Evolutionary conservation across 306 rosid species (phyloP).

Genomic region (Lupinus albus): DNA sequence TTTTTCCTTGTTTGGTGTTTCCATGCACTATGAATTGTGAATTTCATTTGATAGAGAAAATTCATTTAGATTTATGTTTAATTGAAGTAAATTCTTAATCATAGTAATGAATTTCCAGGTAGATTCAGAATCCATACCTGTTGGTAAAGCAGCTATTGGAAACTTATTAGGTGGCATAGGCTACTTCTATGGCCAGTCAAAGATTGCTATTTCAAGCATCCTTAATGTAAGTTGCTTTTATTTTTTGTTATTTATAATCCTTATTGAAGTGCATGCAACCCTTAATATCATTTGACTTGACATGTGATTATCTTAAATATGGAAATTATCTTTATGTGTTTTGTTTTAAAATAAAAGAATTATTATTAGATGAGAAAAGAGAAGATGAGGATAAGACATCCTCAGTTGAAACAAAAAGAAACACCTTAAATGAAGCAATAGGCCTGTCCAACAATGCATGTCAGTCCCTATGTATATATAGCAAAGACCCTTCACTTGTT

Average conservation of each 20-base stretch:
- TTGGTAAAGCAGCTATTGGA: constrained; percentile 87
- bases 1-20: constrained; percentile 16
- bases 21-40: constrained; percentile 26
- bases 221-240: constrained; percentile 56
- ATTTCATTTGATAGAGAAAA: constrained; percentile 29
- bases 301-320: constrained; percentile 26
- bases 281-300: constrained; percentile 4
- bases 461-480: too few relatives aligned
- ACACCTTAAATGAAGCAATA: too few relatives aligned
- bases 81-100: constrained; percentile 43
- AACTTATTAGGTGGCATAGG: constrained; percentile 93
- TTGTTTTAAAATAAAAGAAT: neutral
- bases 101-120: constrained; percentile 58
- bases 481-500: too few relatives aligned
- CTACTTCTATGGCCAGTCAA: constrained; percentile 93
- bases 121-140: constrained; percentile 69
- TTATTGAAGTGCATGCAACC: constrained; percentile 29
- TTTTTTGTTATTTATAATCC: constrained; percentile 24
- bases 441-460: too few relatives aligned
- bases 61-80: constrained; percentile 26
- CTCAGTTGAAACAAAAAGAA: too few relatives aligned
- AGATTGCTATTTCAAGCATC: constrained; percentile 59
- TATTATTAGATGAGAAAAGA: too few relatives aligned
- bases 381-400: too few relatives aligned
- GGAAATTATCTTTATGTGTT: constrained; percentile 13